Base-by-base conservation (phyloP, 495 filamentous ascomycete species). In the Neurospora sublineolata region DNA sequence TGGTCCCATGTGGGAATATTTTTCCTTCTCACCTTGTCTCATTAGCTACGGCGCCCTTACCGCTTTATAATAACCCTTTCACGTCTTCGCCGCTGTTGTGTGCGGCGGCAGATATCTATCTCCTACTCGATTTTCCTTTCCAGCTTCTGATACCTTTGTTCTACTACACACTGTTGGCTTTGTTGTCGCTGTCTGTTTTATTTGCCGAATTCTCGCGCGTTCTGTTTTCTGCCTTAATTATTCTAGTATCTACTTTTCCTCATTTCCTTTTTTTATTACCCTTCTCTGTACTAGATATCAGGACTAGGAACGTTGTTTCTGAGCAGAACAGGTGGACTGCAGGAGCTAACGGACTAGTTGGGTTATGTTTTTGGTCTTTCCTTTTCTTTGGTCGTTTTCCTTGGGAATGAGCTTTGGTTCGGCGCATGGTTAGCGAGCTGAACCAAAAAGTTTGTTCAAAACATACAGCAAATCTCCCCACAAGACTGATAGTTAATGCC, bases 11-110 rank as follows among this genome's bases (percentile, higher is more conserved):
- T 73, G 77, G 78, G 80, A 76, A 77, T 69, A 46, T 70, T 73
- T 78, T 78, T 77, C 76, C 76, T 70, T 71, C 81, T 79, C 73
- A 76, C 76, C 68, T 80, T 84, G 83, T 85, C 78, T 81, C 82
- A 83, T 84, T 85, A 84, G 81, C 83, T 83, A 83, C 81, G 80
- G 79, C 80, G 75, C 75, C 78, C 76, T 74, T 85, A 84, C 76
- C 78, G 72, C 68, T 78, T 80, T 74, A 79, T 81, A 82, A 81
- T 83, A 76, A 76, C 71, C 76, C 69, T 74, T 71, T 76, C 72
- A 70, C 67, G 68, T 70, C 70, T 69, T 73, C 69, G 39, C 38
- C 38, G 74, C 71, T 77, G 52, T 33, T 64, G 20, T 58, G 46
- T 64, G 27, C 52, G 7, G 52, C 52, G 52, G 52, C 52, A 60